phyloP scores from a whole-genome alignment of 805 yeast genomes.

The Ascoidea tarda region DNA sequence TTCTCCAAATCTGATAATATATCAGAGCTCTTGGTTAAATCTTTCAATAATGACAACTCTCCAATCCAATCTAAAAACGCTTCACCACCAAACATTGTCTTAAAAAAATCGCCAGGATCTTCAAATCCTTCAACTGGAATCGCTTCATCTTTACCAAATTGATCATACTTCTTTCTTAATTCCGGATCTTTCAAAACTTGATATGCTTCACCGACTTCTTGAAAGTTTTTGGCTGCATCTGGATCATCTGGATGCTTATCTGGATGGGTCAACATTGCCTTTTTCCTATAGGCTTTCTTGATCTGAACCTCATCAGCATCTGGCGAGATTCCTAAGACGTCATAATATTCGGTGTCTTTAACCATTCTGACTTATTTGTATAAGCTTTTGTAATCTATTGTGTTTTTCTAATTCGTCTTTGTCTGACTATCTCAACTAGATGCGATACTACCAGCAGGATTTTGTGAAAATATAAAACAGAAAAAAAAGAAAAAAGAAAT shows the following conservation, averaged over 20 bases:
- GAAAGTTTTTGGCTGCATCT: slow-evolving; percentile 76
- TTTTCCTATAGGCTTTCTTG: slow-evolving; percentile 85
- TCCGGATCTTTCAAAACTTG: slow-evolving; percentile 67
- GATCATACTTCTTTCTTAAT: slow-evolving; percentile 63
- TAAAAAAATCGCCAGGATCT: slow-evolving; percentile 80
- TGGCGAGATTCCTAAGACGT: slow-evolving; percentile 50
- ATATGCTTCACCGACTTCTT: slow-evolving; percentile 56
- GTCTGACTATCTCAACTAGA: no score
- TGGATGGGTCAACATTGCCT: slow-evolving; percentile 85
- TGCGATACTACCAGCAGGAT: no score
- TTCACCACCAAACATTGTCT: slow-evolving; percentile 75
- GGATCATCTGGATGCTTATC: slow-evolving; percentile 96
- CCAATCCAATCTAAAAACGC: slow-evolving; percentile 71
- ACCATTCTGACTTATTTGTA: slow-evolving; percentile 34
- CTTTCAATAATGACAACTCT: slow-evolving; percentile 55
- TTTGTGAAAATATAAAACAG: no score
- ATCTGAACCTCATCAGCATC: slow-evolving; percentile 71
- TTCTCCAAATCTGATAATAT: slow-evolving; percentile 20
- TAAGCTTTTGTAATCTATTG: no score
- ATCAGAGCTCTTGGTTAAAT: slow-evolving; percentile 43
- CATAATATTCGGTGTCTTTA: slow-evolving; percentile 80
- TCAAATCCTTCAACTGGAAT: slow-evolving; percentile 60
- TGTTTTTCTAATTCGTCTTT: no score
- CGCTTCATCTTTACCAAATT: slow-evolving; percentile 68
- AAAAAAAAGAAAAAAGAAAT: no score